Evolutionary conservation across 768 basidiomycete genomes (phyloP), one percentile per base, ranked within the genome.

Genomic region (Auricularia cornea): DNA sequence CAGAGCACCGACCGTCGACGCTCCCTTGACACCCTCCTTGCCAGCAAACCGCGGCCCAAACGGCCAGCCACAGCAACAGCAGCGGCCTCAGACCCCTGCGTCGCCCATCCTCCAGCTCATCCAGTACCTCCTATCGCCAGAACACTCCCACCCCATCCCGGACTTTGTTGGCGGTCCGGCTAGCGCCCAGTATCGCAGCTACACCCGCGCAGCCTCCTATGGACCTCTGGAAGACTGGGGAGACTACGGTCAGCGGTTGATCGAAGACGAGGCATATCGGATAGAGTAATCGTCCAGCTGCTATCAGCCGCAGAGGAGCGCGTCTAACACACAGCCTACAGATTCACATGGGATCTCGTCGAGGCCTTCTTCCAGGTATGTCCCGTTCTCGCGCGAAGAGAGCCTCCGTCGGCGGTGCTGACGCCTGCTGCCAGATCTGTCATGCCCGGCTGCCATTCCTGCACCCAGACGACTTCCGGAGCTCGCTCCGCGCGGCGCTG

Each of bases 301-400:
- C 62, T 71, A 66, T 32, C 62, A 59, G 64, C 18, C 32, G 60
- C 31, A 4, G 64, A 60, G 41, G n/a, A 57, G 10, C 61, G 31
- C 20, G 26, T 52, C 59, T 16, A 38, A 35, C 59, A 60, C 41
- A 52, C 54, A 64, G 26, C 69, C 54, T 64, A 62, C 70, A 97
- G 94, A 75, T 91, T 98, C 70, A 89, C 93, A 2, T 84, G 89
- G 60, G 94, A 98, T 76, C 87, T 97, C 61, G 87, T 96, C 70
- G 93, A 97, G 75, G 92, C 95, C 54, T 98, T 88, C 77, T 95
- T 96, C 73, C 92, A 95, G 60, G 71, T 68, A 11, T 62, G 66
- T 61, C 11, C 44, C 44, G 12, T 6, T 48, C 20, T 48, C 44
- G 44, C 11, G 44, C 44, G 6, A 23, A 8, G 20, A 48, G 44